Conservation (phyloP, 2,329 filamentous ascomycete genomes). For the Fusarium sp. region DNA sequence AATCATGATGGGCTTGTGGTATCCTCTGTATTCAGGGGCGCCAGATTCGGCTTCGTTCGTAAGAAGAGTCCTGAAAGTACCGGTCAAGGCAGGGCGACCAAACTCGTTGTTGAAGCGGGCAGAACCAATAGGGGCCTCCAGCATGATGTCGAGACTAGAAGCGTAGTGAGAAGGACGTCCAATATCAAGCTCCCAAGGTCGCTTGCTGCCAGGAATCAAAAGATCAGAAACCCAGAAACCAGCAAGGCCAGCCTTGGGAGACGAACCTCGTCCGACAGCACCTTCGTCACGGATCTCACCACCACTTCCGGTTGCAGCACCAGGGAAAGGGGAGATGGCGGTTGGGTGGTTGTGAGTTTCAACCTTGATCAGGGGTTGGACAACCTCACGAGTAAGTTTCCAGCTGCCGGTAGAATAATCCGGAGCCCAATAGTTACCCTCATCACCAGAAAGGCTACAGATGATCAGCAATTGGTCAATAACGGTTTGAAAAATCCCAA, state of each 20-base stretch:
- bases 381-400: slow-evolving; percentile 84
- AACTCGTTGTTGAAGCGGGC: slow-evolving; percentile 99
- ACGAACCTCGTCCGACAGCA: slow-evolving; percentile 90
- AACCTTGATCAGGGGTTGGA: slow-evolving; percentile 92
- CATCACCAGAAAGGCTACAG: slow-evolving; percentile 52
- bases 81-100: slow-evolving; percentile 86
- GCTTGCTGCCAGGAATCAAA: slow-evolving; percentile 81
- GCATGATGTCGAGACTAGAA: slow-evolving; percentile 95
- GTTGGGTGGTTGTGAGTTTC: slow-evolving; percentile 99
- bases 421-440: slow-evolving; percentile 78
- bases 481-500: not conserved
- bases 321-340: slow-evolving; percentile 90
- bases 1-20: slow-evolving; percentile 99
- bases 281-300: slow-evolving; percentile 97
- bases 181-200: slow-evolving; percentile 92
- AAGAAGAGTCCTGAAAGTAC: slow-evolving; percentile 91
- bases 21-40: slow-evolving; percentile 79
- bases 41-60: slow-evolving; percentile 63
- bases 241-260: slow-evolving; percentile 88
- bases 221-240: slow-evolving; percentile 97
- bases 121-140: slow-evolving; percentile 94
- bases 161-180: slow-evolving; percentile 93
- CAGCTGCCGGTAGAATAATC: slow-evolving; percentile 88
- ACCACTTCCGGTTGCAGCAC: slow-evolving; percentile 93
- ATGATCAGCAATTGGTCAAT: slow-evolving; percentile 7